These are phyloP conservation scores for Carex kokanica DNA, from an alignment of 176 grass and related monocot genomes.

Conservation along the genomic window DNA sequence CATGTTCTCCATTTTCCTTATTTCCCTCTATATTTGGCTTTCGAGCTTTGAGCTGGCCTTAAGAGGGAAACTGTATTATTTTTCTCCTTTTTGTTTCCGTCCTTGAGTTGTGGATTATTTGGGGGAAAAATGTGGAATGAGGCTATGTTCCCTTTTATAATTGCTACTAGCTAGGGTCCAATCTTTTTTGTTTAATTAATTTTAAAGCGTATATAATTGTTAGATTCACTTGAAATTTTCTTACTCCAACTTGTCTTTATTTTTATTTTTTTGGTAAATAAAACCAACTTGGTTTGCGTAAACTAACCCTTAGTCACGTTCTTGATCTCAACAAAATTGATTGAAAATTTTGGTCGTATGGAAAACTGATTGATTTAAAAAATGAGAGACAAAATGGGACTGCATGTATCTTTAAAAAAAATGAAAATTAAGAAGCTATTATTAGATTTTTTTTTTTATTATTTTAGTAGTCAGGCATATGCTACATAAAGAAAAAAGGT, in stretches of 20 bases:
- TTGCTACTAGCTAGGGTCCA: not conserved
- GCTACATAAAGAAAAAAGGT: not conserved
- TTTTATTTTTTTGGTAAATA: no score
- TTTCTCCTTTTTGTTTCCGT: no score
- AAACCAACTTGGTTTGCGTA: not conserved
- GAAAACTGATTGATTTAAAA: not conserved
- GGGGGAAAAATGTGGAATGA: no score
- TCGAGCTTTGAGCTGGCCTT: not conserved
- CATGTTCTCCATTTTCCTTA: slow-evolving; percentile 2
- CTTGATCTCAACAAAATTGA: not conserved
- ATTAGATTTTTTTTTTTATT: not conserved
- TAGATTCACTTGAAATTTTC: not conserved
- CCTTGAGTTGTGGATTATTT: no score
- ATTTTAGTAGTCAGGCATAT: not conserved
- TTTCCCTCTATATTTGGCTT: not conserved
- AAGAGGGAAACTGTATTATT: not conserved
- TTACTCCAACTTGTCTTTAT: not conserved
- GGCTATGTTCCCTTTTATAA: not conserved
- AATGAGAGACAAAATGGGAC: not conserved
- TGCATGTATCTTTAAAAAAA: not conserved
- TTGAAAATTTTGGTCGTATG: not conserved
- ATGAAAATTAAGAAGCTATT: not conserved
- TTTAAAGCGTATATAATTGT: not conserved
- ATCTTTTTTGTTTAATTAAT: not conserved
- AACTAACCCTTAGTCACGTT: not conserved